phyloP scores from a whole-genome alignment of 1,139 yeast species.

The Suhomyces kunorum region DNA sequence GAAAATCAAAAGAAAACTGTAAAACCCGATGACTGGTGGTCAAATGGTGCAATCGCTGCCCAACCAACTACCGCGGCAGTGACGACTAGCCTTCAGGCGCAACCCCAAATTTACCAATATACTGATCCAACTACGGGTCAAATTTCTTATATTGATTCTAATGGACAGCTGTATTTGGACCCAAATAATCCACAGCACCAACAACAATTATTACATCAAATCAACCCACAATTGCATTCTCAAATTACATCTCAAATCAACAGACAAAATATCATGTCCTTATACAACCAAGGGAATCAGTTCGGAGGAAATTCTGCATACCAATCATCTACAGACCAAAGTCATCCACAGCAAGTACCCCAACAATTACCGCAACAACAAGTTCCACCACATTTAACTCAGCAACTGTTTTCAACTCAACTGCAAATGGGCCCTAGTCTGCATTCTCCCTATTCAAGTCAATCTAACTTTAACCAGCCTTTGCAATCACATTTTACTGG shows the following conservation, averaged over 20 bases:
- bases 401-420: neutral
- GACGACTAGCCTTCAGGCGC: slow-evolving; percentile 17
- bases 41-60: slow-evolving; percentile 11
- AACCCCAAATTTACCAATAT: slow-evolving; percentile 56
- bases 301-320: slow-evolving; percentile 31
- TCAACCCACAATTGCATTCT: slow-evolving; percentile 36
- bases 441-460: neutral
- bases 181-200: slow-evolving; percentile 57
- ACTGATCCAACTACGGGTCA: slow-evolving; percentile 64
- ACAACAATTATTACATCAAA: slow-evolving; percentile 47
- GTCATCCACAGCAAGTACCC: slow-evolving; percentile 19
- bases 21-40: slow-evolving; percentile 32
- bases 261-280: slow-evolving; percentile 43
- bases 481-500: slow-evolving; percentile 20
- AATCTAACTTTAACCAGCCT: slow-evolving; percentile 1
- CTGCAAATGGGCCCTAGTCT: neutral
- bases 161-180: slow-evolving; percentile 61
- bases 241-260: slow-evolving; percentile 44
- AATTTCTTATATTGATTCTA: slow-evolving; percentile 57
- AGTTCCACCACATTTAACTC: neutral
- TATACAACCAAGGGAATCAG: slow-evolving; percentile 40
- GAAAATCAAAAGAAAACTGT: neutral
- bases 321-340: slow-evolving; percentile 23
- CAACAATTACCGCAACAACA: slow-evolving; percentile 10
- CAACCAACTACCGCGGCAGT: neutral